Evolutionary conservation across 2,329 filamentous ascomycete genomes (phyloP), one percentile per base, ranked within the genome.

Genomic region (Hymenoscyphus salicellus): DNA sequence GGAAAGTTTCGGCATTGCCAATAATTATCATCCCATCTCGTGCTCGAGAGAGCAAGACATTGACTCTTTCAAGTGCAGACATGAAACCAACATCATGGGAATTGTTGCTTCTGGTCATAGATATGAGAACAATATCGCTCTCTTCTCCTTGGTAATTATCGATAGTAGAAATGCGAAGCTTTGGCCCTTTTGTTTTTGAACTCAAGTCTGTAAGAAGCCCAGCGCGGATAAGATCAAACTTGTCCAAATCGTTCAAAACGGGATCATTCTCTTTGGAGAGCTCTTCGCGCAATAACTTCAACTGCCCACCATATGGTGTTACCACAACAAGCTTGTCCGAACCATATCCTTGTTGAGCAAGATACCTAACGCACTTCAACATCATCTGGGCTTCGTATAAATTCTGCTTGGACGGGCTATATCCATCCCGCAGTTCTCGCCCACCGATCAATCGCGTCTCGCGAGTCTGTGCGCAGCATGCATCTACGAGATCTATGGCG

Each of bases 91-190:
- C 90, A 1, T 92, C 86, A 0, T 84, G 83, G 0, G 72, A 71
- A 0, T 71, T 64, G 67, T 93, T 93, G 73, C 89, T 89, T 4
- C 90, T 79, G 0, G 88, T 91, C 11, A 93, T 74, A 0, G 87
- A 89, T 0, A 79, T 84, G 7, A 93, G 83, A 0, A 92, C 86
- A 17, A 93, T 88, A 1, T 92, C 85, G 43, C 85, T 87, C 68
- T 93, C 90, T 71, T 93, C 90, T 1, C 90, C 89, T 73, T 93
- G 90, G 64, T 90, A 93, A 66, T 93, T 93, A 66, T 93, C 89
- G 60, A 93, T 89, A 0, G 89, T 92, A 0, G 89, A 91, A 0
- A 93, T 78, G 0, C 82, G 79, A 17, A 92, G 78, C 0, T 73
- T 78, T 0, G 78, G 78, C 66, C 86, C 89, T 0, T 79, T 74